Conservation (phyloP, 169 alveolate species). For the Amoebophrya sp. region DNA sequence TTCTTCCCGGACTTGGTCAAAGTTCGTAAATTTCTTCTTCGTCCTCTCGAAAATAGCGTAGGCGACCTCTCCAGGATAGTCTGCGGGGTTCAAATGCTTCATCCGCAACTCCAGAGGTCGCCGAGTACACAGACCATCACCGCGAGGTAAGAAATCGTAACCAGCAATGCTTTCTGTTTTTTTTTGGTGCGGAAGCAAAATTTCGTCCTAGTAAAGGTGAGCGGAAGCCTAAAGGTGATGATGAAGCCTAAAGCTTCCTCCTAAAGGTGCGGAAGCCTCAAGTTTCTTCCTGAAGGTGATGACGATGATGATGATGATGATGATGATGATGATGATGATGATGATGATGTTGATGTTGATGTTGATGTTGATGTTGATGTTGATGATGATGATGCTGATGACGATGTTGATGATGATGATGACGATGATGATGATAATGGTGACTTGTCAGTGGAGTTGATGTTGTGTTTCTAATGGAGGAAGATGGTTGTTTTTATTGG, state of each 20-base stretch:
- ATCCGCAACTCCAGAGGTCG: slow-evolving; percentile 44
- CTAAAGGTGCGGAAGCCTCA: background rate
- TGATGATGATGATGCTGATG: slow-evolving; percentile 9
- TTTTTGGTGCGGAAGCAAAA: background rate
- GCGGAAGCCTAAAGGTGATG: background rate
- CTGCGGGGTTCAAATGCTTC: slow-evolving; percentile 46
- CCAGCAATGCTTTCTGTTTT: slow-evolving; percentile 44
- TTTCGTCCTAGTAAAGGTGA: background rate
- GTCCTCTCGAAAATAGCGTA: slow-evolving; percentile 45
- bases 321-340: background rate
- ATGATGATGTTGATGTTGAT: too few species aligned
- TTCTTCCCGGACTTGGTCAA: slow-evolving; percentile 42
- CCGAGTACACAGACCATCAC: slow-evolving; percentile 47
- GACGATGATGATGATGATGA: background rate
- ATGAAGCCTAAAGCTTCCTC: background rate
- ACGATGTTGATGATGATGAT: background rate
- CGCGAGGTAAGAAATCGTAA: slow-evolving; percentile 44
- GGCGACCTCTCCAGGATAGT: slow-evolving; percentile 38
- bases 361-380: too few species aligned
- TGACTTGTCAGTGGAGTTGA: background rate
- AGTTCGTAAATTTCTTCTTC: slow-evolving; percentile 42
- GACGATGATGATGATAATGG: background rate
- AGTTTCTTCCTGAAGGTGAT: background rate
- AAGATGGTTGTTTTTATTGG: background rate
- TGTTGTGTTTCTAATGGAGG: background rate